Conservation (phyloP, 352 stramenopile species). For the Phytophthora kernoviae region DNA sequence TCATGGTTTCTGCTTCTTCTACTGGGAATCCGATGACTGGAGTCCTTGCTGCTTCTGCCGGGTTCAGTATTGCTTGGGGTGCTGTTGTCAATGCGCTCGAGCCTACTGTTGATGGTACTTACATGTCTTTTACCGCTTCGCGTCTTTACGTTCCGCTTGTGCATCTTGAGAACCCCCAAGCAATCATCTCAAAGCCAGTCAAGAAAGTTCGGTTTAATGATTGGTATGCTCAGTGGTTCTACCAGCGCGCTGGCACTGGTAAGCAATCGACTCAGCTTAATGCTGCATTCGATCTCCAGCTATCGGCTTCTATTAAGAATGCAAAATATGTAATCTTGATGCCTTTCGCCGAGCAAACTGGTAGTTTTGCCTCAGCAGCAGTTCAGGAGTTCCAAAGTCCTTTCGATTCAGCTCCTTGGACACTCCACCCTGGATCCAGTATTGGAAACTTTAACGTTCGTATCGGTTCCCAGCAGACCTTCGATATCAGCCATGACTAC, state of each 20-base stretch:
- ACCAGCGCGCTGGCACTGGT: conserved; percentile 5
- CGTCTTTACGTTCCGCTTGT: conserved; percentile 9
- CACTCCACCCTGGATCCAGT: too few relatives aligned
- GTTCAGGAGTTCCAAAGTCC: too few relatives aligned
- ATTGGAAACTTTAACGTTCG: too few relatives aligned
- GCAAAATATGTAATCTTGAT: conserved; percentile 4
- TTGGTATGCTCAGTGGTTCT: conserved; percentile 2
- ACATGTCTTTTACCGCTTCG: conserved; percentile 9
- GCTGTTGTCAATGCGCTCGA: conserved; percentile 8
- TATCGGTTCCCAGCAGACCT: too few relatives aligned
- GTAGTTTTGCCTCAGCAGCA: too few relatives aligned
- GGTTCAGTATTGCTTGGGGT: conserved; percentile 7
- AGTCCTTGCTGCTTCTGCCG: conserved; percentile 4
- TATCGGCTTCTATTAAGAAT: conserved; percentile 5
- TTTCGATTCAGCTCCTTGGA: too few relatives aligned
- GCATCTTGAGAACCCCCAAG: conserved; percentile 2
- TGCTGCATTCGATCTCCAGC: conserved; percentile 4
- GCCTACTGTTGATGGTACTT: conserved; percentile 10
- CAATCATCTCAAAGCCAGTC: conserved; percentile 1
- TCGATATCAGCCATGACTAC: too few relatives aligned
- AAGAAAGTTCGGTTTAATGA: conserved; percentile 6
- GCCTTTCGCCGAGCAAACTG: conserved; percentile 7
- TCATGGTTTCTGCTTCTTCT: conserved; percentile 1
- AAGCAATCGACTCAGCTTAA: background rate
- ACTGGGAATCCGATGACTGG: background rate